Evolutionary conservation across 2,329 filamentous ascomycete genomes (phyloP), one percentile per base, ranked within the genome.

Genomic region (Sclerotinia subarctica): DNA sequence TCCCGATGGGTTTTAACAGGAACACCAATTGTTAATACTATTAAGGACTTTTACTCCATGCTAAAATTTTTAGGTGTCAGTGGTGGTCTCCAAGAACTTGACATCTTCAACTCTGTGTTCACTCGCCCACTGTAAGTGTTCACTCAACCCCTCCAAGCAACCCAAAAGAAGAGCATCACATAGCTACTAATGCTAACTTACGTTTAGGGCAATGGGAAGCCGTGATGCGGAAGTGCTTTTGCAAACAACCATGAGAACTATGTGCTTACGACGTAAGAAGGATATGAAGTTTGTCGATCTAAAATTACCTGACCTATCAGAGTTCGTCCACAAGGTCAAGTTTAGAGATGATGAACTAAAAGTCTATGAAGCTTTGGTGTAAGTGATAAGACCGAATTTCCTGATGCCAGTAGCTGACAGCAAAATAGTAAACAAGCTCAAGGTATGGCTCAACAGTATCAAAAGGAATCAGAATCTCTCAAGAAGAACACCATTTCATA

Each of bases 231-330:
- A 87, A 59, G 78, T 84, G 15, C 80, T 94, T 4, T 83, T 96
- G 4, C 90, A 94, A 75, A 84, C 87, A 6, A 83, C 96, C 56
- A 94, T 96, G 87, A 83, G 84, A n/a, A 88, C 90, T 24, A 85
- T 96, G 58, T 95, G 91, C 74, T 82, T 97, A 29, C 86, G 93
- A 49, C 87, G 93, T 49, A 90, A 88, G 78, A 97, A 97, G 77
- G 89, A 94, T 67, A 96, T 97, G 93, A 84, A 85, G 6, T 96
- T 96, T 75, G 86, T 97, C 64, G 92, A 96, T 72, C 81, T 96
- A 26, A 90, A 88, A 70, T 82, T 96, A 11, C 93, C 93, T 0
- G 82, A 88, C 19, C 88, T 96, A 74, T 89, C 88, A 0, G 92
- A 94, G 75, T 93, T 90, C 72, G 82, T 95, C 7, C 89, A 95